Evolutionary conservation across 306 rosid species (phyloP), one percentile per base, ranked within the genome.

Genomic region (Pterocarpus santalinus): DNA sequence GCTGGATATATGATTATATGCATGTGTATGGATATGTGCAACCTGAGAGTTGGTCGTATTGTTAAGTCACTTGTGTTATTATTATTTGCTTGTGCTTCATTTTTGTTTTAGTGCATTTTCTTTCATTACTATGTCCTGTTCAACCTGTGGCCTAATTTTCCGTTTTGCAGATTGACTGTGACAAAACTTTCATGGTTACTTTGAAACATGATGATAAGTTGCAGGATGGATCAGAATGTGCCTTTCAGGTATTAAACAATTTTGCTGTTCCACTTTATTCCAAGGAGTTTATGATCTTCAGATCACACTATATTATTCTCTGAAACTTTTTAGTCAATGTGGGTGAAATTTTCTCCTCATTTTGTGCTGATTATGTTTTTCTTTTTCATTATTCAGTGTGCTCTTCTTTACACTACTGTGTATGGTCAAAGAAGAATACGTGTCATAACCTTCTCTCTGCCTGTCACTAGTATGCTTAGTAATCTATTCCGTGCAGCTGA

Each of bases 401-500:
- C 99, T 47, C 93, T 95, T 82, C 94, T 95, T 77, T 95, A 95
- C 89, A 95, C 99, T n/a, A 95, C 99, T 76, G 77, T 93, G 65
- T 88, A 87, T 88, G 97, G 98, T 38, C 96, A 93, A 89, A 83
- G 99, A 89, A 91, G 99, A 83, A 95, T 95, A 83, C 97, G 97
- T 22, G 96, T 95, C 36, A 47, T 91, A 66, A 93, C 96, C 72
- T 82, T 95, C 73, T 95, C 99, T 80, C 89, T 95, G 75, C 98
- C 99, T 52, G 92, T 94, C 88, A 93, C 99, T 22, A 95, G 91
- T 82, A 90, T 95, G 99, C 92, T 95, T 14, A 95, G 94, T 84
- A 93, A 93, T 85, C 88, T 95, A 56, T 95, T 95, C 86, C 99
- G 98, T 0, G 89, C 98, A n/a, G 99, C 99, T 72, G 99, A 95